Base-by-base conservation (phyloP, 2,329 filamentous ascomycete species). In the Fulvia fulva region DNA sequence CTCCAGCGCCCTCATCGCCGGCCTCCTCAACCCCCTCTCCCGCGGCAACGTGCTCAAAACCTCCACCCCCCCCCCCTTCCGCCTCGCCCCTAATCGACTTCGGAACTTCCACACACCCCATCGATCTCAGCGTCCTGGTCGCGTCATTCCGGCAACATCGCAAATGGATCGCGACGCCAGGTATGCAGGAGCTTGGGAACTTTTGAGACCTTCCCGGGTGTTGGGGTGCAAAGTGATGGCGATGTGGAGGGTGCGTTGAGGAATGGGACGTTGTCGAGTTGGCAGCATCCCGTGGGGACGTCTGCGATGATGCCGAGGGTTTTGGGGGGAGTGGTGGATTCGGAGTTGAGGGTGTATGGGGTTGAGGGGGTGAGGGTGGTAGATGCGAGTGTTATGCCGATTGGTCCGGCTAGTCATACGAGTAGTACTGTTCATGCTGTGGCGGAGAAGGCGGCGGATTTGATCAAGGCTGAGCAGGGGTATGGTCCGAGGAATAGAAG, bases 111-210 rank as follows among this genome's bases (percentile, higher is more conserved):
- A 65, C 68, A 30, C 74, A 75, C 55, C 73, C 72, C 0, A 60
- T 71, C 3, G 75, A 77, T 52, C 62, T 67, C 2, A 63, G 66
- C 14, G 63, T 75, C 22, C 51, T 75, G 0, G 63, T 68, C 0
- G 71, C 71, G 34, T 69, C 73, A 37, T 61, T 75, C 1, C 62
- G 70, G 23, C 73, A 67, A 62, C 72, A 71, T 37, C 65, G 74
- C 5, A 53, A 62, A 30, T 72, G 47, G 63, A 19, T 69, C 56
- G 45, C 32, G 61, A 60, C 19, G 51, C 61, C 46, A 53, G 69
- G 34, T 7, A 63, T 73, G 52, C 52, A 47, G n/a, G 41, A 54
- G 41, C 41, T 54, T n/a, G 68, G n/a, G 71, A 2, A 67, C 70
- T 0, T 68, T 70, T 5, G 71, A 68, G 16, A 72, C 74, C 46